These are phyloP conservation scores for Podaxis rugospora DNA, from an alignment of 768 basidiomycete species.

Conservation along the genomic window DNA sequence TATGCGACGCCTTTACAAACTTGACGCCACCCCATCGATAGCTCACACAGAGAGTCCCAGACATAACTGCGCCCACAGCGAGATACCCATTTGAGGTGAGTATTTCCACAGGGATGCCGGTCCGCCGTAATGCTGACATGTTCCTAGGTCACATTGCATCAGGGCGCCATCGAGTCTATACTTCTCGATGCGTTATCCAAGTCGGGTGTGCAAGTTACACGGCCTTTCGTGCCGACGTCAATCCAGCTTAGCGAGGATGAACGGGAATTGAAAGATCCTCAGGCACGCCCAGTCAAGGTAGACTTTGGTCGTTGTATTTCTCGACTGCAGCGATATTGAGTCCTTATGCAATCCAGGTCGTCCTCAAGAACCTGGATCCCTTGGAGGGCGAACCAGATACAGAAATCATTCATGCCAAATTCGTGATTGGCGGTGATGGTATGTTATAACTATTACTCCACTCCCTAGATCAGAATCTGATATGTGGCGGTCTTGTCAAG, in stretches of 20 bases:
- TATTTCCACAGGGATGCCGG: background rate
- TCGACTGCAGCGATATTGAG: background rate
- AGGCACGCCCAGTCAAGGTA: conserved; percentile 33
- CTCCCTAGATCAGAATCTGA: background rate
- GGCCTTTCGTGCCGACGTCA: conserved; percentile 45
- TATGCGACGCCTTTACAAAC: background rate
- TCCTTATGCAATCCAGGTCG: conserved; percentile 28
- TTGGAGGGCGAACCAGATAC: conserved; percentile 29
- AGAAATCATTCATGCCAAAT: conserved; percentile 67
- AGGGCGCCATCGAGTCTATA: conserved; percentile 58
- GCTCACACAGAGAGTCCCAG: conserved; percentile 60
- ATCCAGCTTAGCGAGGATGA: conserved; percentile 42
- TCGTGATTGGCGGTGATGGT: conserved; percentile 76
- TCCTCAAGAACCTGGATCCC: conserved; percentile 36
- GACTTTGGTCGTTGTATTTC: conserved; percentile 4
- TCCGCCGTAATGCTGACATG: background rate
- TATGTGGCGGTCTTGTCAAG: conserved; percentile 25
- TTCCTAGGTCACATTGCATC: conserved; percentile 50
- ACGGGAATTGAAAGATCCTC: conserved; percentile 36
- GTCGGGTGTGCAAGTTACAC: conserved; percentile 43
- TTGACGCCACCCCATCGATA: conserved; percentile 19
- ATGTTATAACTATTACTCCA: conserved; percentile 10
- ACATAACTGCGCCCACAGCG: conserved; percentile 57
- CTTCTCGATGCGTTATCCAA: conserved; percentile 52
- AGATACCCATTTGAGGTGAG: conserved; percentile 69